Conservation (phyloP, 495 filamentous ascomycete genomes). For the Hypoxylon fuscum region DNA sequence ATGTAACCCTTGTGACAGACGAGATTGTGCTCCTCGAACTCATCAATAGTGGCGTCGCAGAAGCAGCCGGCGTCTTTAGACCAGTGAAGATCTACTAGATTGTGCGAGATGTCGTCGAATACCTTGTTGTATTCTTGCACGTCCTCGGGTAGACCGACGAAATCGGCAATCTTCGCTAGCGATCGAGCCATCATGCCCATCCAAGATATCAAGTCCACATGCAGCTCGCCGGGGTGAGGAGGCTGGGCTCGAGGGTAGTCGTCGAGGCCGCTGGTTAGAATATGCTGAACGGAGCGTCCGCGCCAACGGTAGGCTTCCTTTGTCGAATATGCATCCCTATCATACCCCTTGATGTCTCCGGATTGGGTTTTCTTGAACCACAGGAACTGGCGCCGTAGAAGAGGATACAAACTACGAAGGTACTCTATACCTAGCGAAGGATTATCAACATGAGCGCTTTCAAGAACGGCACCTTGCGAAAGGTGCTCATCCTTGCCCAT, state of each 20-base stretch:
- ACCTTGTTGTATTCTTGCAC: slow-evolving; percentile 73
- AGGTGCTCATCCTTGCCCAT: slow-evolving; percentile 44
- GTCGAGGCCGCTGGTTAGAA: slow-evolving; percentile 91
- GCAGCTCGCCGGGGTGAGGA: slow-evolving; percentile 97
- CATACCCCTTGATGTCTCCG: slow-evolving; percentile 90
- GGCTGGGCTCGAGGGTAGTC: slow-evolving; percentile 95
- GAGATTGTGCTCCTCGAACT: slow-evolving; percentile 86
- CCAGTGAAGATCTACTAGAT: slow-evolving; percentile 96
- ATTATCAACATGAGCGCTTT: slow-evolving; percentile 70
- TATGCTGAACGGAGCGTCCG: slow-evolving; percentile 84
- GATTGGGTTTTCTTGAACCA: slow-evolving; percentile 95
- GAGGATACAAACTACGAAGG: slow-evolving; percentile 85
- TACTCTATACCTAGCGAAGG: slow-evolving; percentile 74
- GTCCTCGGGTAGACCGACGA: slow-evolving; percentile 78
- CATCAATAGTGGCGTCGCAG: slow-evolving; percentile 96
- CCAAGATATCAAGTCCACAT: slow-evolving; percentile 95
- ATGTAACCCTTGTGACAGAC: slow-evolving; percentile 98
- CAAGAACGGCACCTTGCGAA: slow-evolving; percentile 48
- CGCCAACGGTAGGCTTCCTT: slow-evolving; percentile 97
- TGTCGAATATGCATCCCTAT: slow-evolving; percentile 82
- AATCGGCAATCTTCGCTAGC: slow-evolving; percentile 78
- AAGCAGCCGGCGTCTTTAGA: slow-evolving; percentile 78
- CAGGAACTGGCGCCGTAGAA: slow-evolving; percentile 86
- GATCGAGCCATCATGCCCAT: slow-evolving; percentile 92
- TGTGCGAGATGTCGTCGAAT: slow-evolving; percentile 80